A percentile compares a stretch with the other conserved stretches of the same genome.
Evolutionary conservation across 495 filamentous ascomycete species (phyloP).

Genomic region (Rostrohypoxylon terebratum): DNA sequence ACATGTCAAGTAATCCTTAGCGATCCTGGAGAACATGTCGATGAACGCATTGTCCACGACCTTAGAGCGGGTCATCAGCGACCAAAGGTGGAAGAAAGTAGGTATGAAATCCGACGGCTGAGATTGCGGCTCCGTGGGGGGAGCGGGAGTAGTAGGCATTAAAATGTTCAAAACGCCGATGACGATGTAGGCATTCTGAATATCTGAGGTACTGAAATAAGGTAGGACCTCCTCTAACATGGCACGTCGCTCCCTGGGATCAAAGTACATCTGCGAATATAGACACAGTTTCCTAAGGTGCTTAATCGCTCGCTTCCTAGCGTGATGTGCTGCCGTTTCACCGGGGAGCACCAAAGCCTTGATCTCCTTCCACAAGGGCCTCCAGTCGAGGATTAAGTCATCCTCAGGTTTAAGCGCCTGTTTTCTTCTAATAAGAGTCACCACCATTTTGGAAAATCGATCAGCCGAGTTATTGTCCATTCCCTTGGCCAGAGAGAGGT

Average conservation of each 20-base stretch:
- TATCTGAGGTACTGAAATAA: constrained; percentile 93
- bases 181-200: constrained; percentile 89
- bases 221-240: constrained; percentile 96
- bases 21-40: constrained; percentile 87
- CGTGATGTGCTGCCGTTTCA: constrained; percentile 71
- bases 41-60: constrained; percentile 87
- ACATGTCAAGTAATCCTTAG: constrained; percentile 81
- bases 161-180: constrained; percentile 85
- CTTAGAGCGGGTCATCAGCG: constrained; percentile 88
- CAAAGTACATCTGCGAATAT: constrained; percentile 91
- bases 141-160: constrained; percentile 84
- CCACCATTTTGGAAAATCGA: constrained; percentile 96
- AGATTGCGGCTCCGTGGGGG: constrained; percentile 75
- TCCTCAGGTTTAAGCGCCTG: constrained; percentile 91
- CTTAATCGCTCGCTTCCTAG: constrained; percentile 59
- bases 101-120: constrained; percentile 87
- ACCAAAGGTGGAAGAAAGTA: constrained; percentile 96
- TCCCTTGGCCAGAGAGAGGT: constrained; percentile 90
- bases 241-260: constrained; percentile 82
- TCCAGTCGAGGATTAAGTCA: constrained; percentile 93
- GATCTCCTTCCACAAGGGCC: constrained; percentile 88
- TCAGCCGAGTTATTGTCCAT: constrained; percentile 85
- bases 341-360: constrained; percentile 88
- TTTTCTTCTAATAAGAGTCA: constrained; percentile 91
- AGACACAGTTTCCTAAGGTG: constrained; percentile 85